These are phyloP conservation scores for Elaeis oleifera DNA, from an alignment of 202 grass and related monocot species.

Conservation along the genomic window DNA sequence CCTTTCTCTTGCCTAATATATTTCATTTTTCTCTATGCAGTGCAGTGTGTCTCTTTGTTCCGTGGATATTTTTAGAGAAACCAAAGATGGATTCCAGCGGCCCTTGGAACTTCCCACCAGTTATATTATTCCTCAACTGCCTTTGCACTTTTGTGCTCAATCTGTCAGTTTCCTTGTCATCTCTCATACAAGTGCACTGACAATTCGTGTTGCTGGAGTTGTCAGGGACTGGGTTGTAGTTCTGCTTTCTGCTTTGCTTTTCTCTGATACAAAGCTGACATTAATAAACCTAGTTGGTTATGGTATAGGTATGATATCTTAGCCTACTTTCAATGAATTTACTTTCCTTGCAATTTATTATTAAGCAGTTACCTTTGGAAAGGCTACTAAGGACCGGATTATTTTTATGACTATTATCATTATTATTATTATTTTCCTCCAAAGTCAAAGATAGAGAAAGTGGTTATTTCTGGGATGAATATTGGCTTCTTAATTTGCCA, in stretches of 20 bases:
- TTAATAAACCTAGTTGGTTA: conserved; percentile 91
- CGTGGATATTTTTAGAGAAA: conserved; percentile 97
- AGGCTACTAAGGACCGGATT: too few species aligned
- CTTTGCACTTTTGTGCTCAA: conserved; percentile 92
- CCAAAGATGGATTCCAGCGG: conserved; percentile 89
- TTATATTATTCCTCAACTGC: conserved; percentile 87
- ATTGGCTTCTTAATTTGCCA: neutral
- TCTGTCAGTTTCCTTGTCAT: conserved; percentile 94
- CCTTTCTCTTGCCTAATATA: neutral
- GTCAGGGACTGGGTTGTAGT: conserved; percentile 96
- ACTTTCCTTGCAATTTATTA: neutral
- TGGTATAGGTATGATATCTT: conserved; percentile 73
- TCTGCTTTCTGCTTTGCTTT: conserved; percentile 80
- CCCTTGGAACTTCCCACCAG: conserved; percentile 77
- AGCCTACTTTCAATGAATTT: neutral
- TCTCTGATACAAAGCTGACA: conserved; percentile 88
- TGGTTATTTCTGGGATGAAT: neutral
- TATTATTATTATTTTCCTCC: neutral
- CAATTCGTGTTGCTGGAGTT: conserved; percentile 89
- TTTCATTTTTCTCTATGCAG: conserved; percentile 40
- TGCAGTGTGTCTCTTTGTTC: conserved; percentile 89
- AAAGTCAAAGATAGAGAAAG: neutral
- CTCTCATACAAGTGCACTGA: conserved; percentile 88
- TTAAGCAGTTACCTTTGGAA: too few species aligned
- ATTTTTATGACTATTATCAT: too few species aligned